Evolutionary conservation across 2,329 filamentous ascomycete species (phyloP).

Genomic region (Samsoniella hepiali): DNA sequence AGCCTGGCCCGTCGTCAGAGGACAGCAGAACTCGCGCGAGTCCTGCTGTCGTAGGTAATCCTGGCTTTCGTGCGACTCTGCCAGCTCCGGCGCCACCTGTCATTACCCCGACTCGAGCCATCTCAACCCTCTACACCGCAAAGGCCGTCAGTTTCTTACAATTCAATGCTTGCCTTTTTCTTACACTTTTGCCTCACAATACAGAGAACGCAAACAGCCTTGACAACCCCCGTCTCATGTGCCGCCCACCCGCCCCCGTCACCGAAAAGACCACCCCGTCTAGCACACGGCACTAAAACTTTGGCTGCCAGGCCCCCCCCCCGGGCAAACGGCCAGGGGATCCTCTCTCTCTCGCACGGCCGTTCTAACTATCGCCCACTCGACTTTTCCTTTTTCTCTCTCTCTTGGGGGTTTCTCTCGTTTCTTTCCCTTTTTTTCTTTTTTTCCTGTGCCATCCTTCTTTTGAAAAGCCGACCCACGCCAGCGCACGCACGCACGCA

Average conservation of each 20-base stretch:
- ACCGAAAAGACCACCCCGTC: neutral
- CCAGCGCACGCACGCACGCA: constrained; percentile 4
- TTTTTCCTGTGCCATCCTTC: neutral
- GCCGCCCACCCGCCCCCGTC: neutral
- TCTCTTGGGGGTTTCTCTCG: neutral
- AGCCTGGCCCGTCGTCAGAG: too few species aligned
- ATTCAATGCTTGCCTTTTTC: neutral
- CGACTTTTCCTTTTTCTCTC: constrained; percentile 1
- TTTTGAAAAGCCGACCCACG: neutral
- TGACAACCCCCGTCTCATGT: constrained; percentile 4
- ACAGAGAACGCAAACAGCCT: neutral
- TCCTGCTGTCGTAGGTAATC: too few species aligned
- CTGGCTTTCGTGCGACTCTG: too few species aligned
- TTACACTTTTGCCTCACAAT: neutral
- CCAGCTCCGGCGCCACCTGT: too few species aligned
- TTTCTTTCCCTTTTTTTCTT: neutral
- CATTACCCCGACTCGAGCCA: too few species aligned
- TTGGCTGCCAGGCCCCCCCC: neutral
- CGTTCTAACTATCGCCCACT: neutral
- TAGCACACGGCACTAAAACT: neutral
- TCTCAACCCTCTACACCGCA: too few species aligned
- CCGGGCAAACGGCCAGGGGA: neutral
- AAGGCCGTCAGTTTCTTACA: neutral
- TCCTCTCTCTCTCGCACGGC: constrained; percentile 3
- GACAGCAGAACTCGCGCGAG: too few species aligned